Evolutionary conservation across 257 asterid species (phyloP).

Genomic region (Jasminum sambac): DNA sequence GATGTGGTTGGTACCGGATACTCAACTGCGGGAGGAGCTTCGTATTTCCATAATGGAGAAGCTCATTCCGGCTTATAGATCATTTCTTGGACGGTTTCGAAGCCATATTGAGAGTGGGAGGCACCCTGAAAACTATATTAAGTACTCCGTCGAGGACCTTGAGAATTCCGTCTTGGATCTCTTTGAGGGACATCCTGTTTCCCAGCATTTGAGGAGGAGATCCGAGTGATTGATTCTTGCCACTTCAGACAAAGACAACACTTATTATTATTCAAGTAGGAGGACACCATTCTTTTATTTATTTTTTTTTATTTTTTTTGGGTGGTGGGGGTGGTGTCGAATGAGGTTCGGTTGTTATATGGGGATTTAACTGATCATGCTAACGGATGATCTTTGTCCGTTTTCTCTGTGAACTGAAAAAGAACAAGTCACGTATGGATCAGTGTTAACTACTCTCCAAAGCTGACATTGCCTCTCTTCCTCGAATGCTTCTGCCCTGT

Average conservation of each 20-base stretch:
- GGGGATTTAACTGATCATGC: neutral
- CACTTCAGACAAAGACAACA: neutral
- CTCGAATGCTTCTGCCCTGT: no score
- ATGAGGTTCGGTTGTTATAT: no score
- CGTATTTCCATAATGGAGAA: conserved; percentile 36
- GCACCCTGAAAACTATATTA: conserved; percentile 46
- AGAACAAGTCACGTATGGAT: neutral
- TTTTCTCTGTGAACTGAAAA: neutral
- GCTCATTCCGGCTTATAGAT: conserved; percentile 50
- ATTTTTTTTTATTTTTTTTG: no score
- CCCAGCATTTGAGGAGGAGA: conserved; percentile 25
- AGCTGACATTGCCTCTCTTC: no score
- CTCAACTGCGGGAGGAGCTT: conserved; percentile 52
- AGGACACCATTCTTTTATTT: neutral
- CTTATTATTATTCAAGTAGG: no score
- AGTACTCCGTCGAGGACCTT: conserved; percentile 51
- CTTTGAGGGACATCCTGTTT: conserved; percentile 35
- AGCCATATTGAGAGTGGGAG: conserved; percentile 50
- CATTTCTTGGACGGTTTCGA: conserved; percentile 50
- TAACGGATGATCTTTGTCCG: neutral
- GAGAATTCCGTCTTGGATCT: conserved; percentile 44
- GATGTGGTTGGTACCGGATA: conserved; percentile 48
- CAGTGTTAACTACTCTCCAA: no score
- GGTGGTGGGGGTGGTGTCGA: no score
- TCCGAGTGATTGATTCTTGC: conserved; percentile 9